Base-by-base conservation (phyloP, 768 basidiomycete genomes). In the Pseudohyphozyma bogoriensis region DNA sequence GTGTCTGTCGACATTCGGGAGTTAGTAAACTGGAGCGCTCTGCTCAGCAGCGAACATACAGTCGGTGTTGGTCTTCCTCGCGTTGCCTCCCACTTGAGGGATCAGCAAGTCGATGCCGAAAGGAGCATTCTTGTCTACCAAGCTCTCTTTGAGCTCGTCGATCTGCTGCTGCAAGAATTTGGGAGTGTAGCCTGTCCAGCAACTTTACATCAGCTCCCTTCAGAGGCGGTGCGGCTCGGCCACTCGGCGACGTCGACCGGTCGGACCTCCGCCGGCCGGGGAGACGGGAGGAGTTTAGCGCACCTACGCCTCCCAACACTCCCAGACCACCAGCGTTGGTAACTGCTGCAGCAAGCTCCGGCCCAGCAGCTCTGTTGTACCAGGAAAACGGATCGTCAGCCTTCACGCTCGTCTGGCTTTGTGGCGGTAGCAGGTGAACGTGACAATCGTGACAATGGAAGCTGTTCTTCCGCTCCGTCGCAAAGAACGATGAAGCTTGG, bases 1-100 rank as follows among this genome's bases (percentile, higher is more conserved):
- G 89, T 91, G 75, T 95, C 93, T 72, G 72, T 92, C n/a, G n/a
- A n/a, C 92, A 79, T 90, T 91, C n/a, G n/a, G n/a, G n/a, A n/a
- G n/a, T n/a, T n/a, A n/a, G n/a, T n/a, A n/a, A n/a, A n/a, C n/a
- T n/a, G 2, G 26, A 18, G 1, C 11, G 45, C 20, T 46, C 4
- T 26, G 45, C 45, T 46, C 6, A 11, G 13, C 40, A 8, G 13
- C 6, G 26, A 46, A 9, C 45, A 26, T 46, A 46, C 45, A 55
- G 39, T 55, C 53, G 24, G 26, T 39, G 53, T 55, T 55, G 28
- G 53, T 58, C 53, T 55, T 55, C 37, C 91, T 80, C 15, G 91
- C 91, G 9, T 26, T 13, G n/a, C 24, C 45, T 15, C 45, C n/a
- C 9, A 46, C 45, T 26, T 87, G 84, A 15, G 91, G 91, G 36